phyloP scores from a whole-genome alignment of 1,139 yeast genomes.

The Candida gigantensis region DNA sequence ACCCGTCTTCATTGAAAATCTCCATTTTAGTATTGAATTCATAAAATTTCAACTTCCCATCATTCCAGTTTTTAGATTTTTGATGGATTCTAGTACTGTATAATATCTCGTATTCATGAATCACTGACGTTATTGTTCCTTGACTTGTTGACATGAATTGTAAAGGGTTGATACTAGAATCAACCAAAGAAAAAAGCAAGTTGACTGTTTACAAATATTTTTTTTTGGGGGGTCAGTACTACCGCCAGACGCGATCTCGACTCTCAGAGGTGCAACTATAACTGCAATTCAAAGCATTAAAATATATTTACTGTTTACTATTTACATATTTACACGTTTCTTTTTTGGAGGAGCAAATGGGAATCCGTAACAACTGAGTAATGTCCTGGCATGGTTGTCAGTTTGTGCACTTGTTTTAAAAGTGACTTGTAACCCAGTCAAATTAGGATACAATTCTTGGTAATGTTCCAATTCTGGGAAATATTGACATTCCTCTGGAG shows the following conservation, averaged over 20 bases:
- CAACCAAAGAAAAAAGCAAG: no score
- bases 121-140: slow-evolving; percentile 5
- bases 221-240: no score
- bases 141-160: slow-evolving; percentile 1
- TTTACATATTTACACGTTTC: slow-evolving; percentile 5
- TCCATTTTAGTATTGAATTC: slow-evolving; percentile 50
- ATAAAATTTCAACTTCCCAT: slow-evolving; percentile 51
- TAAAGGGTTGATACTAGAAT: no score
- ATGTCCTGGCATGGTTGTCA: slow-evolving; percentile 86
- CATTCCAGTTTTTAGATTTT: slow-evolving; percentile 55
- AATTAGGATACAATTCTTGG: slow-evolving; percentile 86
- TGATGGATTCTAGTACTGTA: slow-evolving; percentile 37
- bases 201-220: no score
- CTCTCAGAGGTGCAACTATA: no score
- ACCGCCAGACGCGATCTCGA: no score
- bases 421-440: slow-evolving; percentile 85
- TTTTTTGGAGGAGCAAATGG: no score
- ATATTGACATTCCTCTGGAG: slow-evolving; percentile 70
- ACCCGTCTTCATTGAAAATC: slow-evolving; percentile 28
- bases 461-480: slow-evolving; percentile 95
- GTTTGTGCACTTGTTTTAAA: slow-evolving; percentile 88
- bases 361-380: slow-evolving; percentile 79
- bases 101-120: slow-evolving; percentile 10
- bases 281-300: no score
- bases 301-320: no score